Conservation (phyloP, 306 rosid species). For the Spatholobus suberectus region DNA sequence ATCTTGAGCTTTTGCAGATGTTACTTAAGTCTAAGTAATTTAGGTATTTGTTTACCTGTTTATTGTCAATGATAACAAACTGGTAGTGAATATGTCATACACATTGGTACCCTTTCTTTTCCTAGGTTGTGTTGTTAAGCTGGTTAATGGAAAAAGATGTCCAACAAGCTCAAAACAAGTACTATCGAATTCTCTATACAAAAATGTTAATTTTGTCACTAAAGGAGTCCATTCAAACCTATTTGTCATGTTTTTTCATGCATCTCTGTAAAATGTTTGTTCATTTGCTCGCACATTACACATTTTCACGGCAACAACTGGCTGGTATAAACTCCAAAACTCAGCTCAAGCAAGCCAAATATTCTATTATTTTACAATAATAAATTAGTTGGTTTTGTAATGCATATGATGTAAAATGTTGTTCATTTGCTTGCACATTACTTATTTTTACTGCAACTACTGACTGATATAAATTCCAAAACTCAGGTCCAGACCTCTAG, state of each 20-base stretch:
- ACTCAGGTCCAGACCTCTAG: not conserved
- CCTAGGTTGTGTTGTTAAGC: no score
- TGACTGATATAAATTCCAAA: no score
- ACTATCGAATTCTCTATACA: not conserved
- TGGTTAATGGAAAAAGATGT: no score
- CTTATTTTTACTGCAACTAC: no score
- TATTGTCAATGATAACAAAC: not conserved
- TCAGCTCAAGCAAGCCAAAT: not conserved
- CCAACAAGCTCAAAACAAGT: constrained; percentile 8
- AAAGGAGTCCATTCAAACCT: not conserved
- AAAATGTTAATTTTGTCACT: not conserved
- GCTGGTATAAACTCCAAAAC: not conserved
- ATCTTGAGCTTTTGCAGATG: not conserved
- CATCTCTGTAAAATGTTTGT: not conserved
- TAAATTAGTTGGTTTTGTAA: not conserved
- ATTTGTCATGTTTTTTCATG: not conserved
- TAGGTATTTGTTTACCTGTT: not conserved
- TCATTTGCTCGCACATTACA: not conserved
- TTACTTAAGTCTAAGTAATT: not conserved
- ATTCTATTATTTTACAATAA: not conserved
- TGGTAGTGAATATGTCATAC: not conserved
- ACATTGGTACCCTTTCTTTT: no score
- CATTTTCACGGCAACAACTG: not conserved
- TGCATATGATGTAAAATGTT: no score
- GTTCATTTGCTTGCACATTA: no score